Percentiles rank a stretch among this genome's conserved stretches.
Conservation (phyloP, 768 basidiomycete genomes). For the Tricholoma terreum region DNA sequence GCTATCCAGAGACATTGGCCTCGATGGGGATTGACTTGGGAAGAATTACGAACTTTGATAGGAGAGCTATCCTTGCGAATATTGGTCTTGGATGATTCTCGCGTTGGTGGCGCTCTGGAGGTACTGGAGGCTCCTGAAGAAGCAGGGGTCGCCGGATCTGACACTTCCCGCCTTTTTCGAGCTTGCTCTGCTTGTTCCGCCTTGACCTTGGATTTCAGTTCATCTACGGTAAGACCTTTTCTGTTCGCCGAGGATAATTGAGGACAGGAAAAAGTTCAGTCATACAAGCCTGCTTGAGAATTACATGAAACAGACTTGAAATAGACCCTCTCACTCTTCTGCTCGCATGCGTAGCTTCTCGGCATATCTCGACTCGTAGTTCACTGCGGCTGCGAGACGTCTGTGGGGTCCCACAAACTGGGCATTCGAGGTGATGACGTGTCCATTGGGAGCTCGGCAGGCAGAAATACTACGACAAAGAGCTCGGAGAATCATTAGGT, state of each 20-base stretch:
- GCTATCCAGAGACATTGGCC: conserved; percentile 41
- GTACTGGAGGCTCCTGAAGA: conserved; percentile 9
- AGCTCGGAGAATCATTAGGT: background rate
- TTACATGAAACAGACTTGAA: conserved; percentile 13
- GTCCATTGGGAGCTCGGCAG: background rate
- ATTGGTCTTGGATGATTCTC: conserved; percentile 5
- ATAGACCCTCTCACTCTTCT: conserved; percentile 31
- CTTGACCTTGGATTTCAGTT: conserved; percentile 33
- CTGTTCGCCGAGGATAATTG: conserved; percentile 26
- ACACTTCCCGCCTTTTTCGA: conserved; percentile 18
- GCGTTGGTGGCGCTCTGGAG: conserved; percentile 6
- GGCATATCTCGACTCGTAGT: conserved; percentile 55
- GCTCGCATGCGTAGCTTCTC: conserved; percentile 65
- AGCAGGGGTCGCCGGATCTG: conserved; percentile 4
- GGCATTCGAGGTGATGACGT: background rate
- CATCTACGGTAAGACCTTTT: conserved; percentile 39
- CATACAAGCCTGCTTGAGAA: conserved; percentile 12
- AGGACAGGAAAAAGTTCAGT: conserved; percentile 5
- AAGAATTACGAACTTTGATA: conserved; percentile 46
- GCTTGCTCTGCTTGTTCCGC: conserved; percentile 29
- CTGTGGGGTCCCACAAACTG: background rate
- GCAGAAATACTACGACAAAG: background rate
- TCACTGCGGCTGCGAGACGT: conserved; percentile 4
- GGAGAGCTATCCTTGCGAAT: conserved; percentile 64
- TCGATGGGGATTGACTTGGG: background rate